Conservation (phyloP, 2,329 filamentous ascomycete genomes). For the Colletotrichum tamarilloi region DNA sequence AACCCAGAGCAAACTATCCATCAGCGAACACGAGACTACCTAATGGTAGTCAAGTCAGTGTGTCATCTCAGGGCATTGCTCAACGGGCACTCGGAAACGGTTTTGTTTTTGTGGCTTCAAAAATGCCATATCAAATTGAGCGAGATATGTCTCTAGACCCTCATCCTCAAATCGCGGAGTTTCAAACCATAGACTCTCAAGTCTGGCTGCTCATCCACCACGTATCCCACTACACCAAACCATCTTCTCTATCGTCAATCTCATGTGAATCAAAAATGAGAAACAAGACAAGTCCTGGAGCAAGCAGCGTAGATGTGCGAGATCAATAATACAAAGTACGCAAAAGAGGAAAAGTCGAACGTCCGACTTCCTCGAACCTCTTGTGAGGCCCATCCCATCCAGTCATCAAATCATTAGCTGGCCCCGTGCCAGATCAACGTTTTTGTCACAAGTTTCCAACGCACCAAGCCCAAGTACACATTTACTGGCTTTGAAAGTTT, state of each 20-base stretch:
- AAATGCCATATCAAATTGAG: constrained; percentile 32
- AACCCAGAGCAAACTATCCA: constrained; percentile 26
- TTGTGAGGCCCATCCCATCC: constrained; percentile 24
- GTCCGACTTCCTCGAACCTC: constrained; percentile 14
- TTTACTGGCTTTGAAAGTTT: constrained; percentile 45
- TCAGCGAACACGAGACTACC: not conserved
- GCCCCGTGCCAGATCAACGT: constrained; percentile 4
- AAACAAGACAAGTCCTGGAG: constrained; percentile 16
- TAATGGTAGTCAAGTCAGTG: not conserved
- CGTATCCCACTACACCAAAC: not conserved
- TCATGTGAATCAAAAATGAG: constrained; percentile 29
- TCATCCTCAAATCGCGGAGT: constrained; percentile 8
- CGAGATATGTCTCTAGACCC: constrained; percentile 28
- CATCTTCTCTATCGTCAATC: constrained; percentile 27
- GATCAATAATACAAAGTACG: constrained; percentile 26
- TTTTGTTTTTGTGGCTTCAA: constrained; percentile 5
- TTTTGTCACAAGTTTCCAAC: constrained; percentile 10
- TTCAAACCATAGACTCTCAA: not conserved
- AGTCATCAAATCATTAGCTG: constrained; percentile 33
- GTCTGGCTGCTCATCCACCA: constrained; percentile 1
- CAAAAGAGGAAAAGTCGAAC: constrained; percentile 10
- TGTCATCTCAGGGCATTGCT: constrained; percentile 17
- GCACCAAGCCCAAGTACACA: not conserved
- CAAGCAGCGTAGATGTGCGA: constrained; percentile 27
- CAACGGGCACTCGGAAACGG: not conserved